Evolutionary conservation across 306 rosid species (phyloP), one percentile per base, ranked within the genome.

Genomic region (Erythrophleum fordii): DNA sequence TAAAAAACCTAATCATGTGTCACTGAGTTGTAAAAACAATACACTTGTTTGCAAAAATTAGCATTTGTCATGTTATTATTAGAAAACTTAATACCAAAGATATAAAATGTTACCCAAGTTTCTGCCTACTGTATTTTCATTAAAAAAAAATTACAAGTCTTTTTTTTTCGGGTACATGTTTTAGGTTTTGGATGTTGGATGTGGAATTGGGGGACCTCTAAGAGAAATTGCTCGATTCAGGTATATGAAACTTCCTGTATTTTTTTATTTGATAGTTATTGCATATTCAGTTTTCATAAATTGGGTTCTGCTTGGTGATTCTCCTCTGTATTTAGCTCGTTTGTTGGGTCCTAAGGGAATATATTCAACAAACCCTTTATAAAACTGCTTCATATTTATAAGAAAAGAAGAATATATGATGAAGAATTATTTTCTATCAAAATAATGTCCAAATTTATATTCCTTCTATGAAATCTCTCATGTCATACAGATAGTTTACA

Each of bases 171-270:
- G 72, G 44, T n/a, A n/a, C n/a, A n/a, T n/a, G n/a, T 48, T 16
- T 77, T 75, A 92, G 97, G 92, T 92, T 81, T 77, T 92, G 87
- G 97, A 92, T 78, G 92, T 92, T 64, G 94, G 97, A 76, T 92
- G 97, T 80, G 97, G 97, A 83, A 87, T 92, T 75, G 94, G 97
- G 7, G 94, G 94, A 20, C 97, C 97, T 26, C 81, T 92, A 16
- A 88, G 94, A 80, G 97, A 92, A 86, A 90, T 92, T 79, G 64
- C 93, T 29, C 89, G 91, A 35, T 92, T 92, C 83, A 92, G 97
- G 97, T 92, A 73, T 83, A 12, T 41, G 3, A 6, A 11, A 35
- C 41, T 67, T 58, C 35, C 14, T 51, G 3, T 18, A 14, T 75
- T 79, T 25, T 41, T 52, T 6, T 0, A 16, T 72, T 72, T 49